Evolutionary conservation across 2,329 filamentous ascomycete genomes (phyloP).

Genomic region (Fusarium aywerte): DNA sequence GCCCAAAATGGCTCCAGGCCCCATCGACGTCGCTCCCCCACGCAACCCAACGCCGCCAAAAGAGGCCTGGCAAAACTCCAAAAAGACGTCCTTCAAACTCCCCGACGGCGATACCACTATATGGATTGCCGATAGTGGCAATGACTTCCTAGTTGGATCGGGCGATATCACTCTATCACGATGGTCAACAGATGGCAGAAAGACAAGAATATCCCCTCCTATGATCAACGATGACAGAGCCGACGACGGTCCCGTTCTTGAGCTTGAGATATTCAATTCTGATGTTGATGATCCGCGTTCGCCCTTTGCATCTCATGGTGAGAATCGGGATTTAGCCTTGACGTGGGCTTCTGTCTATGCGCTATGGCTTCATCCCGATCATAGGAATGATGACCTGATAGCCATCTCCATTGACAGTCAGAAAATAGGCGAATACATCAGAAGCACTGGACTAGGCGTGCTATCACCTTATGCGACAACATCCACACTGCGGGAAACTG

Average conservation of each 20-base stretch:
- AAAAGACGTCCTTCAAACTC: slow-evolving; percentile 11
- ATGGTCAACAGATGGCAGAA: slow-evolving; percentile 10
- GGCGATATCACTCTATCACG: slow-evolving; percentile 4
- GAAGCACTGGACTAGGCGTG: slow-evolving; percentile 18
- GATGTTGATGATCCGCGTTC: slow-evolving; percentile 8
- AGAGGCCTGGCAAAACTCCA: slow-evolving; percentile 12
- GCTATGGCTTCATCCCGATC: slow-evolving; percentile 23
- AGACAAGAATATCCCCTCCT: slow-evolving; percentile 17
- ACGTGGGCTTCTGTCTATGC: slow-evolving; percentile 27
- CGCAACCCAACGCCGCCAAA: slow-evolving; percentile 25
- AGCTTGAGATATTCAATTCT: slow-evolving; percentile 16
- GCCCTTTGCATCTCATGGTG: slow-evolving; percentile 4
- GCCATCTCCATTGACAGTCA: slow-evolving; percentile 13
- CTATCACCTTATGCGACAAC: slow-evolving; percentile 8
- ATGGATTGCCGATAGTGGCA: slow-evolving; percentile 15
- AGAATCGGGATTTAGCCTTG: slow-evolving; percentile 2
- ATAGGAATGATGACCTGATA: slow-evolving; percentile 18
- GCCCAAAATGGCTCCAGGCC: slow-evolving; percentile 4
- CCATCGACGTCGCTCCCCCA: slow-evolving; percentile 6
- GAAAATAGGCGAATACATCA: slow-evolving; percentile 16
- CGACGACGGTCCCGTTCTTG: not conserved
- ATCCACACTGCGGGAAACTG: not conserved
- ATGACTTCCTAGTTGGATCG: slow-evolving; percentile 16
- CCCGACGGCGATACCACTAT: slow-evolving; percentile 21
- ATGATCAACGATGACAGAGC: slow-evolving; percentile 30